Base-by-base conservation (phyloP, 2,329 filamentous ascomycete genomes). In the Aspergillus hiratsukae region DNA sequence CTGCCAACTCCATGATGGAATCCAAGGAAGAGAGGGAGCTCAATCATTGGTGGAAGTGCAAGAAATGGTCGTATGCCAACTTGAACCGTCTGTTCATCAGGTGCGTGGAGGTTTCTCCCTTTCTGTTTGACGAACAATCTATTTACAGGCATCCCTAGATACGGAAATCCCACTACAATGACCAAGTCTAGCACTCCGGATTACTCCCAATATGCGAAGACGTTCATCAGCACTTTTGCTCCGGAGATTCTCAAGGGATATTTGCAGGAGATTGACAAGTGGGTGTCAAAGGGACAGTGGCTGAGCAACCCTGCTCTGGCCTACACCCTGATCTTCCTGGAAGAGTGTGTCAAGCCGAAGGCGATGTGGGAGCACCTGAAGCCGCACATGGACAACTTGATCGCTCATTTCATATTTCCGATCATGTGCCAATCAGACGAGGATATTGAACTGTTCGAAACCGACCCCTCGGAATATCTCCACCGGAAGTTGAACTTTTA, bases 31-130 rank as follows among this genome's bases (percentile, higher is more conserved):
- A 97, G 70, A 86, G 94, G 56, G 94, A 97, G 75, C 84, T 88
- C 67, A 92, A 96, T 72, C 91, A 97, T 74, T 99, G 94, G 93
- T 99, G 93, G 93, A 99, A 97, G 80, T 90, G 92, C 61, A 97
- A 97, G 86, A 99, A 99, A 77, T 97, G 94, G 94, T 89, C 93
- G 14, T 99, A 97, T 75, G 96, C 94, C 69, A 97, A 97, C 75
- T 78, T 99, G 66, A 99, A 99, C 78, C 85, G 94, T 60, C 84
- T 99, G 19, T 99, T 94, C 70, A 92, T 97, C 65, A 85, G 91
- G 89, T 93, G 78, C 59, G 81, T 73, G 49, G 4, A 28, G 17
- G 40, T 25, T 29, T 37, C 3, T 28, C 27, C 8, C 23, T 27
- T 45, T 14, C 19, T 49, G 43, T 45, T 10, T n/a, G 37, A 50